Conservation (phyloP, 2,329 filamentous ascomycete species). For the Exophiala phaeomuriformis region DNA sequence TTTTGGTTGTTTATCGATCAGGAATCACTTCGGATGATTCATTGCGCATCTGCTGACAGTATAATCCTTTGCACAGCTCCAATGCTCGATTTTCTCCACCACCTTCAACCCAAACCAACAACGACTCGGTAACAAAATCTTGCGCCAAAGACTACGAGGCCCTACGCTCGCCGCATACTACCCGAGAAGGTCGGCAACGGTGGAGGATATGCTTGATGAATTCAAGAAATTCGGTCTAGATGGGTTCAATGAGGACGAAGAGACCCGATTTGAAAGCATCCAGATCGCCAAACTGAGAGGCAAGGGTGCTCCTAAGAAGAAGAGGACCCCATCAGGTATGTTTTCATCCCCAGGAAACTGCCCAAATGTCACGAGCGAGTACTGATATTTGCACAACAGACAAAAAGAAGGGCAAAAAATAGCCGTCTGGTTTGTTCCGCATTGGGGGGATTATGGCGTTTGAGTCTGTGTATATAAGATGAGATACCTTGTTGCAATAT, state of each 20-base stretch:
- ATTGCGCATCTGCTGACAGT: not conserved
- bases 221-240: constrained; percentile 59
- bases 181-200: constrained; percentile 63
- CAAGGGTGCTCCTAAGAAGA: constrained; percentile 87
- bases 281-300: constrained; percentile 62
- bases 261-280: constrained; percentile 70
- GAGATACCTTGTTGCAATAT: no score
- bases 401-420: no score
- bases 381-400: no score
- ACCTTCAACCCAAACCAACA: constrained; percentile 79
- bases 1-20: no score
- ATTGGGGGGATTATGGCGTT: no score
- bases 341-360: not conserved
- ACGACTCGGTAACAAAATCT: constrained; percentile 83
- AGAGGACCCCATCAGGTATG: constrained; percentile 51
- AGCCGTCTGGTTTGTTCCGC: no score
- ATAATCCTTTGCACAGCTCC: constrained; percentile 51
- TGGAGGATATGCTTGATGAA: constrained; percentile 64
- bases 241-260: constrained; percentile 67
- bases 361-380: not conserved
- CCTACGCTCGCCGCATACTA: constrained; percentile 81
- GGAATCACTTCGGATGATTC: no score
- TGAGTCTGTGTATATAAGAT: no score
- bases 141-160: constrained; percentile 82
- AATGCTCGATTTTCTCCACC: constrained; percentile 86